Evolutionary conservation across 306 rosid species (phyloP), one percentile per base, ranked within the genome.

Genomic region (Prosopis cineraria): DNA sequence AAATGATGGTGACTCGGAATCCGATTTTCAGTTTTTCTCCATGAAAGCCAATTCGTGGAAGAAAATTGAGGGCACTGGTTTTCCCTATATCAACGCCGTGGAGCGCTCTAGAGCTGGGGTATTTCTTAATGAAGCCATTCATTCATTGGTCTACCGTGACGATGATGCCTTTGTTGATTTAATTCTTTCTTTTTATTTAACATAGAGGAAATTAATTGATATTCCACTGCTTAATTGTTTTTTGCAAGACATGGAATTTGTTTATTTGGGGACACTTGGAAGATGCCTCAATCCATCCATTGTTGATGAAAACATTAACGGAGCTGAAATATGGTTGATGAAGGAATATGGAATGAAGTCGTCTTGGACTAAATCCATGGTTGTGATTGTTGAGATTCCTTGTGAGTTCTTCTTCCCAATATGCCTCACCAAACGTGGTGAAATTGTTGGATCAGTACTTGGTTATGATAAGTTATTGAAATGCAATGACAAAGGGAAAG

Each of bases 301-400:
- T 9, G 1, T 1, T 10, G 6, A 3, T 7, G 44, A 22, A n/a
- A n/a, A n/a, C n/a, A n/a, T n/a, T n/a, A n/a, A 45, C 66, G 3
- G 10, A 11, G 6, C 24, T 16, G 77, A 68, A 2, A 59, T 78
- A 78, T 78, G 86, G 80, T 40, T 68, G 20, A 74, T 83, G 86
- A 6, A 69, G 70, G 65, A 83, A 59, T 74, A 78, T 17, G 50
- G 30, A 37, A 73, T 62, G 70, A 29, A 25, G 9, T 69, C 81
- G 10, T 83, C 81, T 52, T 83, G 87, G 83, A 79, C 30, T 8
- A 75, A 36, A 56, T 64, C 53, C 13, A 29, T 73, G 31, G 78
- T 40, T 39, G 20, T 79, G 44, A 20, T 33, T 34, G 0, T 48
- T 31, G 66, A 7, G 39, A 25, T 58, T 62, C 40, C 34, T 1